Evolutionary conservation across 2,329 filamentous ascomycete genomes (phyloP).

Genomic region (Hypoxylon sp.): DNA sequence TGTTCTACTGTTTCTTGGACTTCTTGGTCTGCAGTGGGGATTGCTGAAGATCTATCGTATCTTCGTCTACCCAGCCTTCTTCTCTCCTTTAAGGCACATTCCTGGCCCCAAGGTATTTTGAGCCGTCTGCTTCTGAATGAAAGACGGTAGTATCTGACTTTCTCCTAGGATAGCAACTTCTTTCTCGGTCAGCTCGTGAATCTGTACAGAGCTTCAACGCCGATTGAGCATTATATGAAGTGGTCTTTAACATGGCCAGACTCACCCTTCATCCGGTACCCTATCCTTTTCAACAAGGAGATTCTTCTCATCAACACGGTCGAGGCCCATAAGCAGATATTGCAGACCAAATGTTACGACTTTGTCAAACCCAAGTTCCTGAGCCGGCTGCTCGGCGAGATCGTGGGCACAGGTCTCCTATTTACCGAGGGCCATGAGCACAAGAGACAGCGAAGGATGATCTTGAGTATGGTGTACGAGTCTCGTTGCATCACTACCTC

Average conservation of each 20-base stretch:
- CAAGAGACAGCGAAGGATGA: constrained; percentile 44
- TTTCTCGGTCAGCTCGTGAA: constrained; percentile 29
- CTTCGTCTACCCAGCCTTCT: constrained; percentile 24
- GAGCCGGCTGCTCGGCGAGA: constrained; percentile 37
- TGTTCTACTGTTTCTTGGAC: constrained; percentile 2
- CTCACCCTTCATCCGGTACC: constrained; percentile 41
- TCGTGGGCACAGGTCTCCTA: constrained; percentile 46
- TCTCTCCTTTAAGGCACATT: constrained; percentile 20
- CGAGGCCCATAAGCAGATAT: constrained; percentile 41
- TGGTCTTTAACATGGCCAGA: constrained; percentile 40
- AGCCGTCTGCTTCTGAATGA: background rate
- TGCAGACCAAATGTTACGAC: constrained; percentile 43
- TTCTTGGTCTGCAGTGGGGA: constrained; percentile 18
- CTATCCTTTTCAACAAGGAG: constrained; percentile 40
- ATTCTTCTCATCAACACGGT: constrained; percentile 42
- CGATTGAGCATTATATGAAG: constrained; percentile 34
- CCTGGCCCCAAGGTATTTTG: constrained; percentile 24
- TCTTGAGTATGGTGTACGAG: constrained; percentile 38
- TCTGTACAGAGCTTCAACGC: constrained; percentile 24
- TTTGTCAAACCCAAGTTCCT: constrained; percentile 46
- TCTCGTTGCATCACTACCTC: background rate
- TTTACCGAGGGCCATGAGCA: constrained; percentile 50
- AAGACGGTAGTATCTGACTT: background rate
- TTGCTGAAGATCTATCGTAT: constrained; percentile 21
- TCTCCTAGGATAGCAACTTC: constrained; percentile 27